Evolutionary conservation across 345 rosid species (phyloP), one percentile per base, ranked within the genome.

Genomic region (Barbarea vulgaris): DNA sequence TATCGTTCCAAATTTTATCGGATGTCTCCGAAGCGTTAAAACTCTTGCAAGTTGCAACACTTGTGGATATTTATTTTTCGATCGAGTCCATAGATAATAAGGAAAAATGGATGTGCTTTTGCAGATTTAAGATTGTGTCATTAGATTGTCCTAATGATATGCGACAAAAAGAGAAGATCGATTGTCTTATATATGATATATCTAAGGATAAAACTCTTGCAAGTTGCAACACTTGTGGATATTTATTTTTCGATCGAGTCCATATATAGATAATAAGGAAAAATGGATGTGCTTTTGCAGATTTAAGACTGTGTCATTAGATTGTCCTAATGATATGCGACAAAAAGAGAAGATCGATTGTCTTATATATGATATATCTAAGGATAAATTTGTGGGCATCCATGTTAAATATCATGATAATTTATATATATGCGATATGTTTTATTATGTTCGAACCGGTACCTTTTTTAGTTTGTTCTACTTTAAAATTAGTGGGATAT

Each of bases 191-290:
- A n/a, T n/a, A n/a, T 61, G 21, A 12, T 39, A 12, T 33, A 58
- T 14, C 13, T 25, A n/a, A n/a, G n/a, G n/a, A n/a, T 42, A 42
- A 42, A 14, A 41, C 24, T 24, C 51, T 41, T 30, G 12, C 41
- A 50, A 60, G 60, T 57, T 36, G 69, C 37, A 39, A 61, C 41
- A 72, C 69, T 37, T 50, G 41, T 50, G 51, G 48, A 50, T 57
- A n/a, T 56, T 55, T 13, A 24, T 53, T 10, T 17, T n/a, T n/a
- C n/a, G n/a, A 22, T 0, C n/a, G 25, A 22, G 2, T 52, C 51
- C n/a, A n/a, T n/a, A n/a, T 6, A 14, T 25, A 5, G 53, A 44
- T 27, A 63, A 27, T 25, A n/a, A 48, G 31, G 17, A 51, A 21
- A 21, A 33, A 33, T 21, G 3, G n/a, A n/a, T n/a, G 12, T 46